Evolutionary conservation across 768 basidiomycete genomes (phyloP), one percentile per base, ranked within the genome.

Genomic region (Russula compacta): DNA sequence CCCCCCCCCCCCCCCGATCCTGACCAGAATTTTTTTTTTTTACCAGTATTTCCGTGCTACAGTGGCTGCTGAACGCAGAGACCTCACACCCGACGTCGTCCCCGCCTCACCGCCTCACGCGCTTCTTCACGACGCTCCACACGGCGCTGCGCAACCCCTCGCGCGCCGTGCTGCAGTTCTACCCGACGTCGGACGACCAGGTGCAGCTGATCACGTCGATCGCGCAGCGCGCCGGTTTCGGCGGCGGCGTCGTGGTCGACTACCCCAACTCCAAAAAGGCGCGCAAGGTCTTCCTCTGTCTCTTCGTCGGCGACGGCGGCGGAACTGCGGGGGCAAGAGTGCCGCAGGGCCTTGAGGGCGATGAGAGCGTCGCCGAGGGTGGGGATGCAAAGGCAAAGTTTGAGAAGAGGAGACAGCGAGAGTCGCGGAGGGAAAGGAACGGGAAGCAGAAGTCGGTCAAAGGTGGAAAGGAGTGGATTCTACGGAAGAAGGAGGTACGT

Each of bases 21-120:
- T 29, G 24, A 29, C 24, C 24, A 29, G 24, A 29, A 2, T 29
- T 29, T 29, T 29, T 29, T 29, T 29, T 29, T 29, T 29, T 29
- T 29, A 0, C 29, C 69, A 98, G 95, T 70, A 89, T 99, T 68
- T 99, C 97, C 29, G 95, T 98, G n/a, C 77, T 99, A 6, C 97
- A 99, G 75, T 99, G 97, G 97, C 79, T 99, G 3, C 80, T 98
- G 60, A 99, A 98, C 72, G 95, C 95, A 29, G 97, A 98, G 72
- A 89, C 93, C 33, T 86, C 92, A 6, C 87, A 86, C 70, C 89
- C 83, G 59, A 92, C 86, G 50, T 95, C 91, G 59, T 95, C 92
- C 49, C 95, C 86, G 15, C 93, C 86, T 11, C 91, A 87, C 72
- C 90, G 84, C 67, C 82, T 86, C 58, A 84, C 78, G 64, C 89